Conservation (phyloP, 2,329 filamentous ascomycete species). For the Zasmidium angulare region DNA sequence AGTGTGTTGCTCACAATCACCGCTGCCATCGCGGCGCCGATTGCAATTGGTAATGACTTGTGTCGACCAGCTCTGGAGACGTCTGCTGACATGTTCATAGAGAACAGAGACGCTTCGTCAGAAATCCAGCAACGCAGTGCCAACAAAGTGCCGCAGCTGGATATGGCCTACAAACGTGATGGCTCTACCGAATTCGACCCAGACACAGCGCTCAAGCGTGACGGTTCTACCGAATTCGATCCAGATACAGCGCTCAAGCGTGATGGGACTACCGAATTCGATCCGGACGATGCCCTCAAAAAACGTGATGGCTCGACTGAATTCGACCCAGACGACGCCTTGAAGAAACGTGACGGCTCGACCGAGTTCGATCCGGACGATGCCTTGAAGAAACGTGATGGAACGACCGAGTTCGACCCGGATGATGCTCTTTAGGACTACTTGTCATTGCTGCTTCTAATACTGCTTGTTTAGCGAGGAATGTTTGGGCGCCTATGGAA, state of each 20-base stretch:
- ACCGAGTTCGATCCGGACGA: too few relatives aligned
- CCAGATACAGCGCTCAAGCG: not conserved
- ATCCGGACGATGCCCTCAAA: too few relatives aligned
- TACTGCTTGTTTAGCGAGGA: too few relatives aligned
- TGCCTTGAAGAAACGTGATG: too few relatives aligned
- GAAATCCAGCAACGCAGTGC: not conserved
- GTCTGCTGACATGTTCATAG: not conserved
- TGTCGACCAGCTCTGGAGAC: not conserved
- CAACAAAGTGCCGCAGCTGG: not conserved
- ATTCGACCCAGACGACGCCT: too few relatives aligned
- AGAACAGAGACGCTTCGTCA: not conserved
- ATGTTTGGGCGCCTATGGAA: too few relatives aligned
- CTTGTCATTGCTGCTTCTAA: too few relatives aligned
- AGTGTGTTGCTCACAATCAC: too few relatives aligned
- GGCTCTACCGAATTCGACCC: constrained; percentile 8
- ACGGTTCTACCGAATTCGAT: constrained; percentile 12
- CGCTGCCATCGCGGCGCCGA: not conserved
- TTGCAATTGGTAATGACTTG: not conserved
- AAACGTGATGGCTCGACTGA: too few relatives aligned
- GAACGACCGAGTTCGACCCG: constrained; percentile 5
- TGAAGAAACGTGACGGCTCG: too few relatives aligned
- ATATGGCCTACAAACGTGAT: constrained; percentile 4
- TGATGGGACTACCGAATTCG: too few relatives aligned
- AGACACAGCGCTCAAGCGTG: constrained; percentile 6
- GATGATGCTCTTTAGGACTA: constrained; percentile 8